Evolutionary conservation across 768 basidiomycete species (phyloP).

Genomic region (Pleurotus ostreatus): DNA sequence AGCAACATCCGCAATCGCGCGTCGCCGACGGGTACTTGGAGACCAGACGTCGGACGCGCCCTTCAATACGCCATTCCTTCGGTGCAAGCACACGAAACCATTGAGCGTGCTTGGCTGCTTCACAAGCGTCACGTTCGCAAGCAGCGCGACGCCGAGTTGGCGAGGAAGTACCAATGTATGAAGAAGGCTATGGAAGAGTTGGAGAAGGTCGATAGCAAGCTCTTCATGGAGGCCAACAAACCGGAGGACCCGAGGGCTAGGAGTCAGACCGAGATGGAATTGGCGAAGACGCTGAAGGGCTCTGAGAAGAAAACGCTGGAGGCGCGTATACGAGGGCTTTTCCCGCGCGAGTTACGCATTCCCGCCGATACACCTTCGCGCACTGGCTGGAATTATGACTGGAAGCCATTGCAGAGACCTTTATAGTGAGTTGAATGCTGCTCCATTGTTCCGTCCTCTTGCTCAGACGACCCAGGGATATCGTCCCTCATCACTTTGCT

Average conservation of each 20-base stretch:
- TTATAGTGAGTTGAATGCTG: slow-evolving; percentile 22
- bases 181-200: slow-evolving; percentile 81
- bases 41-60: slow-evolving; percentile 72
- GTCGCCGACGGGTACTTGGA: slow-evolving; percentile 65
- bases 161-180: slow-evolving; percentile 81
- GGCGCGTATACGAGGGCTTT: slow-evolving; percentile 73
- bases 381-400: slow-evolving; percentile 85
- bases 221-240: slow-evolving; percentile 71
- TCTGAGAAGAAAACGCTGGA: slow-evolving; percentile 70
- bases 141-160: slow-evolving; percentile 61
- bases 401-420: slow-evolving; percentile 62
- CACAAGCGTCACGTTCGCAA: slow-evolving; percentile 74
- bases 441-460: too few relatives aligned
- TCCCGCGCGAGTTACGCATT: slow-evolving; percentile 83
- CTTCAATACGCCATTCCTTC: slow-evolving; percentile 85
- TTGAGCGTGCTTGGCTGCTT: slow-evolving; percentile 86
- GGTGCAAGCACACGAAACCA: slow-evolving; percentile 86
- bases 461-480: too few relatives aligned
- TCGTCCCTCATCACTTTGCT: too few relatives aligned
- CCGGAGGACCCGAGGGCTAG: slow-evolving; percentile 56
- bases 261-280: slow-evolving; percentile 50
- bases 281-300: slow-evolving; percentile 57
- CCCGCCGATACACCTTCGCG: slow-evolving; percentile 84
- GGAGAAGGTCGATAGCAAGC: slow-evolving; percentile 47
- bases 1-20: slow-evolving; percentile 57